Base-by-base conservation (phyloP, 257 asterid genomes). In the Nicotiana sylvestris region DNA sequence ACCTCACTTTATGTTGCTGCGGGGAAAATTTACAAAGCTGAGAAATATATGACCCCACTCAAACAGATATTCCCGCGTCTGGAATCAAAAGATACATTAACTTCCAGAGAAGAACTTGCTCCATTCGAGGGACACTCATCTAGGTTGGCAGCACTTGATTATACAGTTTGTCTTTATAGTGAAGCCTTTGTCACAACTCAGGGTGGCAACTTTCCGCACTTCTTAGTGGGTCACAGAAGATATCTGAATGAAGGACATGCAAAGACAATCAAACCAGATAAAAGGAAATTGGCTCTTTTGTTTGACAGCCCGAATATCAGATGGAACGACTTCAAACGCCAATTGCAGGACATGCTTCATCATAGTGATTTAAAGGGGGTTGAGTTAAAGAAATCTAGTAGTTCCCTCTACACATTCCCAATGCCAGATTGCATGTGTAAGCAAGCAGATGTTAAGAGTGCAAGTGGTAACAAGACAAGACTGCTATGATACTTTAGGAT, bases 161-260 rank as follows among this genome's bases (percentile, higher is more conserved):
- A 96, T 82, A 96, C 99, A 1, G 98, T 94, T 85, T 96, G 99
- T 90, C 97, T 96, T 85, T 94, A 93, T 80, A 94, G 98, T 81
- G 98, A 96, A 88, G 98, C 90, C 77, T 96, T 96, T 77, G 94
- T 93, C 61, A 94, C 98, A 1, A 96, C 99, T 27, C 99, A 96
- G 35, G 99, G 99, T 30, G 99, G 98, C 84, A 96, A 96, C 82
- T 96, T 96, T 69, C 99, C 99, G 39, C 99, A 96, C 90, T 96
- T 96, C 93, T 88, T 94, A 96, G 93, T 92, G 57, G 99, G 99
- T 49, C 99, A 96, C 85, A 87, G 99, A 82, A 97, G 98, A 37
- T 96, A 96, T 85, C 86, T 94, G 18, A 86, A 92, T 57, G 98
- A 88, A 87, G 99, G 99, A 32, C 99, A 94, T 69, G 89, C 98